Conservation (phyloP, 257 asterid species). For the Nicotiana tabacum region DNA sequence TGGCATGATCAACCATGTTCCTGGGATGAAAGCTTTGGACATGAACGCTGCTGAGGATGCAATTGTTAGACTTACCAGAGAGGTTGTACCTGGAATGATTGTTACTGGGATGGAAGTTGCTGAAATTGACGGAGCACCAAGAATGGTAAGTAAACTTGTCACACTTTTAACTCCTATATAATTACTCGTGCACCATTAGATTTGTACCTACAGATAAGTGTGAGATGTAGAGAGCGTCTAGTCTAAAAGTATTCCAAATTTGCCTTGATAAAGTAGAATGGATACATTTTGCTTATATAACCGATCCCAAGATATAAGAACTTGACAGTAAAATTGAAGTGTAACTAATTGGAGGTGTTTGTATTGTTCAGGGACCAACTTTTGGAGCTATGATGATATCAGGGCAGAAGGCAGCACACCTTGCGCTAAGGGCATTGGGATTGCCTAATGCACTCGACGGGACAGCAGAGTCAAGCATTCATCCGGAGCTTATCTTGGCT, state of each 20-base stretch:
- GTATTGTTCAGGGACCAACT: conserved; percentile 27
- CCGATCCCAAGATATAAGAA: not conserved
- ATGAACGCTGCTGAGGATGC: conserved; percentile 96
- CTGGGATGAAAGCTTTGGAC: conserved; percentile 94
- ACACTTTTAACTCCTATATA: not conserved
- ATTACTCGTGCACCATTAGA: not conserved
- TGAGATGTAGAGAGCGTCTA: not conserved
- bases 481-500: conserved; percentile 25
- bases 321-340: not conserved
- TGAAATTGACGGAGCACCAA: conserved; percentile 85
- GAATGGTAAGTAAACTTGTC: conserved; percentile 50
- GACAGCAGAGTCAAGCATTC: conserved; percentile 10
- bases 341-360: not conserved
- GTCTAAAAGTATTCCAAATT: not conserved
- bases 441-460: conserved; percentile 32
- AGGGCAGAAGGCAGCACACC: conserved; percentile 44
- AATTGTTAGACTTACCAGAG: conserved; percentile 76
- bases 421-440: conserved; percentile 28
- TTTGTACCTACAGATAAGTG: not conserved
- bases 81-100: conserved; percentile 90
- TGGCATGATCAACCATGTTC: conserved; percentile 82
- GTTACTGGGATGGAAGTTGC: conserved; percentile 98
- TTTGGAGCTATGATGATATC: conserved; percentile 52
- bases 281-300: not conserved
- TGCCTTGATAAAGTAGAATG: not conserved